These are phyloP conservation scores for Gossypium herbaceum DNA, from an alignment of 345 rosid species.

Conservation along the genomic window DNA sequence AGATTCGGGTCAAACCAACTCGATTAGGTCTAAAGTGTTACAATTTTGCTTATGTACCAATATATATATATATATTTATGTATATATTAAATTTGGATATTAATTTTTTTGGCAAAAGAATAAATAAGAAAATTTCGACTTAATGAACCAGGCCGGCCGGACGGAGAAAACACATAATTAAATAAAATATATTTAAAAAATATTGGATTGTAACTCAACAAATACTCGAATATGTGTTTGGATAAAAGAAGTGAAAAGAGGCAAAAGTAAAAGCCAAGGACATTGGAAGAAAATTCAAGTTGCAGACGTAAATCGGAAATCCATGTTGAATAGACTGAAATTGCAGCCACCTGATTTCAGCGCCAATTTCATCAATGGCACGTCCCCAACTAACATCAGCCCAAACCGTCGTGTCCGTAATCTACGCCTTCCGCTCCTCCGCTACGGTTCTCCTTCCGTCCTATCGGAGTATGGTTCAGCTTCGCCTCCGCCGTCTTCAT, in stretches of 20 bases:
- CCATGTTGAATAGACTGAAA: constrained; percentile 31
- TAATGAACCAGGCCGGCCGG: too few species aligned
- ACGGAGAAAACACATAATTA: too few species aligned
- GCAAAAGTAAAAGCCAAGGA: neutral
- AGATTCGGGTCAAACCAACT: too few species aligned
- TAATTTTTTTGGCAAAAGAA: too few species aligned
- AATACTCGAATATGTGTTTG: neutral
- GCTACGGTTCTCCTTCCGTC: constrained; percentile 16
- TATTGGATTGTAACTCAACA: too few species aligned
- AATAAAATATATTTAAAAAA: too few species aligned
- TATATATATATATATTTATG: too few species aligned
- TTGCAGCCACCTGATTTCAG: constrained; percentile 13
- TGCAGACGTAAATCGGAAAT: neutral
- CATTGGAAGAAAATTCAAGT: neutral
- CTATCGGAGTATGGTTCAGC: constrained; percentile 27
- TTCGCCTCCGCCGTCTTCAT: constrained; percentile 15
- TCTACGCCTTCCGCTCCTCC: constrained; percentile 26
- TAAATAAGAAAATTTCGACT: too few species aligned
- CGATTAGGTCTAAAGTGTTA: too few species aligned
- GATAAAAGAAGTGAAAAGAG: neutral
- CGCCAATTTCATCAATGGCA: neutral
- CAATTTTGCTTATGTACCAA: too few species aligned
- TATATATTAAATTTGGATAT: too few species aligned
- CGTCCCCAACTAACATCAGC: neutral
- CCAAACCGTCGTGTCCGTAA: constrained; percentile 17